Conservation (phyloP, 2,329 filamentous ascomycete genomes). For the Xylaria arbuscula region DNA sequence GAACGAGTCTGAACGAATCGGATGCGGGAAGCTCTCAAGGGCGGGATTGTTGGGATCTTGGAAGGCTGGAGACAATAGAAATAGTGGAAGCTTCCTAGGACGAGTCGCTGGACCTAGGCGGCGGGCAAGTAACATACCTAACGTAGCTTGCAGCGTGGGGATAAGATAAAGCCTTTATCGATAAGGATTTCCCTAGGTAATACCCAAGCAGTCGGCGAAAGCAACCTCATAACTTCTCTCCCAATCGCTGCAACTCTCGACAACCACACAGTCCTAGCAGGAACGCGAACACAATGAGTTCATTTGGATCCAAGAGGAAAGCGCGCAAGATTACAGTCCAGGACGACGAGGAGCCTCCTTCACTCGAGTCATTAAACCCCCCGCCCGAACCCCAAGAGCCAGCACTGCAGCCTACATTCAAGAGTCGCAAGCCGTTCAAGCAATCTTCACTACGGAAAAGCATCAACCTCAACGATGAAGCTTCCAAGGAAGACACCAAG, state of each 20-base stretch:
- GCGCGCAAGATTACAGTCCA: conserved; percentile 79
- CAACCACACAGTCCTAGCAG: conserved; percentile 31
- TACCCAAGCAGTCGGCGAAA: background rate
- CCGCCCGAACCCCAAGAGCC: conserved; percentile 50
- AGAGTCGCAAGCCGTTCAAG: conserved; percentile 61
- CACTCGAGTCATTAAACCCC: conserved; percentile 43
- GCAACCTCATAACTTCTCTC: conserved; percentile 15
- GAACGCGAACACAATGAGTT: conserved; percentile 57
- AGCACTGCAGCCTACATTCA: conserved; percentile 56
- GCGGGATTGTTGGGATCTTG: conserved; percentile 9
- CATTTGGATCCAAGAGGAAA: conserved; percentile 71
- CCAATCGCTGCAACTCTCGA: conserved; percentile 12
- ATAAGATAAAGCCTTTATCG: conserved; percentile 43
- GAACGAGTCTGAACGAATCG: background rate
- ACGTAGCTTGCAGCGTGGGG: conserved; percentile 30
- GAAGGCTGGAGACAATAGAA: conserved; percentile 21
- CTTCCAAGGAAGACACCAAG: conserved; percentile 39
- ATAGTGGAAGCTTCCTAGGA: conserved; percentile 26
- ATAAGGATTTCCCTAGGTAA: conserved; percentile 37
- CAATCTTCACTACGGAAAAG: conserved; percentile 69
- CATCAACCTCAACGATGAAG: conserved; percentile 60
- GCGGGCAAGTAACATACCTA: conserved; percentile 2
- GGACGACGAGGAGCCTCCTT: conserved; percentile 65
- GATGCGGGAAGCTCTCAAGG: conserved; percentile 30
- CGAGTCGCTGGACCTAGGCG: conserved; percentile 10